Conservation (phyloP, 257 asterid species). For the Penstemon barbatus region DNA sequence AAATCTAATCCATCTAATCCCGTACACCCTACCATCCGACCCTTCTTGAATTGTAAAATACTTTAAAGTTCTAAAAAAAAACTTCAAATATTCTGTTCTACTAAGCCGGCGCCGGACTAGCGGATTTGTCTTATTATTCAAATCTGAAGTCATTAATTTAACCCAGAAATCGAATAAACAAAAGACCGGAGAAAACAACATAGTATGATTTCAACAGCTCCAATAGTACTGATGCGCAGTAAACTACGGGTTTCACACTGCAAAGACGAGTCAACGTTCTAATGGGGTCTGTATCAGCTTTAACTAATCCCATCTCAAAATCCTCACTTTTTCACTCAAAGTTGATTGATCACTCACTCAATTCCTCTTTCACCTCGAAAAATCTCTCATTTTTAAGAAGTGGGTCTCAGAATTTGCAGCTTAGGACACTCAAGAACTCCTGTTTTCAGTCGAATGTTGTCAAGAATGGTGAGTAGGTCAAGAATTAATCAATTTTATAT, state of each 20-base stretch:
- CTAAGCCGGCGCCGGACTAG: too few species aligned
- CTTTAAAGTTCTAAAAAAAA: too few species aligned
- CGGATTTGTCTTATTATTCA: too few species aligned
- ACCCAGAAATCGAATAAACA: not conserved
- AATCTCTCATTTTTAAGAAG: constrained; percentile 36
- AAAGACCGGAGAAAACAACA: not conserved
- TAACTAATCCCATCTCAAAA: constrained; percentile 44
- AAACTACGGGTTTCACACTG: constrained; percentile 9
- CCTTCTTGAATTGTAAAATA: too few species aligned
- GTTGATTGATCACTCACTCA: constrained; percentile 27
- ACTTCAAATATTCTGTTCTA: too few species aligned
- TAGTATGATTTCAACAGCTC: not conserved
- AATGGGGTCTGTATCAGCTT: constrained; percentile 45
- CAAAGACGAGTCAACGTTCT: constrained; percentile 10
- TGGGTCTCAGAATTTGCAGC: constrained; percentile 33
- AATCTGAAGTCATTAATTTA: not conserved
- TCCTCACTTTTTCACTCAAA: constrained; percentile 27
- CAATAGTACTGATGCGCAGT: not conserved
- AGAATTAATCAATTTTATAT: not conserved
- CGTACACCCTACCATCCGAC: too few species aligned
- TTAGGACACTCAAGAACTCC: constrained; percentile 20
- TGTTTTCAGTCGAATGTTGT: constrained; percentile 28
- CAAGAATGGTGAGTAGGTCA: constrained; percentile 43
- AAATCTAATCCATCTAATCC: too few species aligned
- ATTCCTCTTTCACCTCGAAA: constrained; percentile 28